Conservation (phyloP, 106 monocot genomes). For the Agapanthus africanus region DNA sequence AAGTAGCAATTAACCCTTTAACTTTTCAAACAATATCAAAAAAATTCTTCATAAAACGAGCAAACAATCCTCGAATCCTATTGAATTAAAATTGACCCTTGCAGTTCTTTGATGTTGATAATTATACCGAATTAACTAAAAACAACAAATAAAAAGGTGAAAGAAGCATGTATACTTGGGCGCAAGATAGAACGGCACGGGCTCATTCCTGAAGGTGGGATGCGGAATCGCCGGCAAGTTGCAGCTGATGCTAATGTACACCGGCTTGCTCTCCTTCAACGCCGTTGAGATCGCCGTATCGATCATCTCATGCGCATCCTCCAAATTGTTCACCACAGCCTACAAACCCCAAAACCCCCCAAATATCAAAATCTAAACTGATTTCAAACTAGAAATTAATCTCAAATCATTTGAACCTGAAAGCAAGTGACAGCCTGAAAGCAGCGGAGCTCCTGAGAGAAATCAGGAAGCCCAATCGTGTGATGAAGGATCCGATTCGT, state of each 20-base stretch:
- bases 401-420: slow-evolving; percentile 25
- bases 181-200: slow-evolving; percentile 40
- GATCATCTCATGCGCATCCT: slow-evolving; percentile 21
- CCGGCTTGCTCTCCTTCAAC: slow-evolving; percentile 55
- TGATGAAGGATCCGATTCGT: slow-evolving; percentile 68
- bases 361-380: neutral
- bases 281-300: slow-evolving; percentile 42
- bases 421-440: slow-evolving; percentile 58
- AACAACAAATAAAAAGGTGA: neutral
- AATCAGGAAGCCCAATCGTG: slow-evolving; percentile 63
- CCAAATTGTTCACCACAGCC: slow-evolving; percentile 41
- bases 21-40: too few relatives aligned
- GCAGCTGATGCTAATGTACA: slow-evolving; percentile 55
- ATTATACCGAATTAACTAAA: too few relatives aligned
- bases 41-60: too few relatives aligned
- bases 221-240: slow-evolving; percentile 46
- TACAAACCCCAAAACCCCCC: neutral
- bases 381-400: neutral
- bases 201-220: slow-evolving; percentile 41
- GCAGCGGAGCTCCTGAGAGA: slow-evolving; percentile 68
- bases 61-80: too few relatives aligned
- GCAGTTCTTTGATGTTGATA: too few relatives aligned
- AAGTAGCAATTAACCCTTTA: too few relatives aligned
- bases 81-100: too few relatives aligned
- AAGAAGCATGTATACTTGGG: slow-evolving; percentile 2